A percentile compares a stretch with the other conserved stretches of the same genome.
These are phyloP conservation scores for Yamadazyma dendronema DNA, from an alignment of 1,139 yeast species.

Conservation along the genomic window DNA sequence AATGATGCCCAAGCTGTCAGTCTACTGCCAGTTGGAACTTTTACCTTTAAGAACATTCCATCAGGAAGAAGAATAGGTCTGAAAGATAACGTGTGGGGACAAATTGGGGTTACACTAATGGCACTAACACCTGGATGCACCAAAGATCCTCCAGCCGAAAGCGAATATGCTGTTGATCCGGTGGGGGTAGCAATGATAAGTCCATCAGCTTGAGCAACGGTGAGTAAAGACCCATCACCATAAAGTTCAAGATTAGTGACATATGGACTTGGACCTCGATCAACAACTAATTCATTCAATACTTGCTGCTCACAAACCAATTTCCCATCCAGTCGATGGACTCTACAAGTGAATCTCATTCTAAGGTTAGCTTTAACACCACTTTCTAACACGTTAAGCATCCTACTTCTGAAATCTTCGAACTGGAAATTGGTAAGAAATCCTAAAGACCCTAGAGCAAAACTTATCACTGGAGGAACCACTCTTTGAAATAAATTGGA, in stretches of 20 bases:
- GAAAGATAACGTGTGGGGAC: constrained; percentile 88
- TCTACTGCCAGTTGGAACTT: constrained; percentile 66
- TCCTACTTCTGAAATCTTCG: constrained; percentile 59
- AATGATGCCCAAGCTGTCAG: constrained; percentile 90
- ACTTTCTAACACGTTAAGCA: constrained; percentile 56
- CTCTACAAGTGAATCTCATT: constrained; percentile 77
- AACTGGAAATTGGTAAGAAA: constrained; percentile 77
- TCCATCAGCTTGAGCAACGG: constrained; percentile 91
- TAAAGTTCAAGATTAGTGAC: constrained; percentile 79
- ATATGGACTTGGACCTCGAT: constrained; percentile 86
- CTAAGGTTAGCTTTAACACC: constrained; percentile 79
- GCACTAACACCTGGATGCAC: constrained; percentile 91
- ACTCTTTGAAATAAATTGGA: constrained; percentile 74
- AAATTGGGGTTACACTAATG: constrained; percentile 84
- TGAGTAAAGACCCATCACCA: constrained; percentile 75
- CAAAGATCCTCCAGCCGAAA: constrained; percentile 87
- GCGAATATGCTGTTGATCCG: constrained; percentile 87
- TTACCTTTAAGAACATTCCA: constrained; percentile 74
- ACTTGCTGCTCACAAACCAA: constrained; percentile 74
- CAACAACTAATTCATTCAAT: constrained; percentile 79
- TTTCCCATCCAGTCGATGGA: constrained; percentile 55
- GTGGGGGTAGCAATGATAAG: constrained; percentile 87
- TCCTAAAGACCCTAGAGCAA: constrained; percentile 78
- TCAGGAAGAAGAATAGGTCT: constrained; percentile 86
- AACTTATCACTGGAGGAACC: constrained; percentile 87